These are phyloP conservation scores for Alternaria postmessia DNA, from an alignment of 2,329 filamentous ascomycete species.

Conservation along the genomic window DNA sequence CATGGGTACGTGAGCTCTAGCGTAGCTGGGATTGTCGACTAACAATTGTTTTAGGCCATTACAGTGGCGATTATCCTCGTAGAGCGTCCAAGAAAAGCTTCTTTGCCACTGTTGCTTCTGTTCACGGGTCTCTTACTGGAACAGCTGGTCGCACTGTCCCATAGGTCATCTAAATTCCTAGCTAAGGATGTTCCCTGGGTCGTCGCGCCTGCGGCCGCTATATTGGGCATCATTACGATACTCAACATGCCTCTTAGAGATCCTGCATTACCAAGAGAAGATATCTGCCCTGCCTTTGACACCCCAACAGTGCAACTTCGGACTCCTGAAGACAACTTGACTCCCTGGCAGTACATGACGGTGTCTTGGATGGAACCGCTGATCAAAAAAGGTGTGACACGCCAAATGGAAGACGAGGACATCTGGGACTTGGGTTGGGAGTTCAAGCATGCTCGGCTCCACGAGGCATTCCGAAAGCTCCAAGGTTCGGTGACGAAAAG, in stretches of 20 bases:
- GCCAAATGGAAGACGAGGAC: conserved; percentile 77
- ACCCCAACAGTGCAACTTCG: conserved; percentile 68
- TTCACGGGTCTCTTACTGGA: conserved; percentile 46
- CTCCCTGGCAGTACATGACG: conserved; percentile 82
- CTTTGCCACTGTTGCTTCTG: conserved; percentile 52
- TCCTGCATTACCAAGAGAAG: conserved; percentile 60
- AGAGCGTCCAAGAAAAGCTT: conserved; percentile 54
- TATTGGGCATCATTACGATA: conserved; percentile 62
- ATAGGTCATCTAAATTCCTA: conserved; percentile 24
- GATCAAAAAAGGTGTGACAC: conserved; percentile 68
- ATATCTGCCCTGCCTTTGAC: conserved; percentile 67
- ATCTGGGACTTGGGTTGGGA: conserved; percentile 83
- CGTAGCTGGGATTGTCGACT: conserved; percentile 2
- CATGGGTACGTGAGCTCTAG: conserved; percentile 41
- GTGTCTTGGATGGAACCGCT: conserved; percentile 84
- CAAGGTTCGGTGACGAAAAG: conserved; percentile 75
- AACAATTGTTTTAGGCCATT: conserved; percentile 43
- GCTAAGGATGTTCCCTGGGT: conserved; percentile 45
- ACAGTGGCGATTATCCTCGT: conserved; percentile 47
- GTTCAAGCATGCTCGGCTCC: conserved; percentile 80
- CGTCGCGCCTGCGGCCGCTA: conserved; percentile 52
- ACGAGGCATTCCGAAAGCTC: conserved; percentile 76
- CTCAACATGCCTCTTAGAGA: conserved; percentile 76
- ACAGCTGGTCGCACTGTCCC: conserved; percentile 43
- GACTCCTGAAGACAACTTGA: conserved; percentile 80